Evolutionary conservation across 2,329 filamentous ascomycete species (phyloP).

Genomic region (Sphaerulina populicola): DNA sequence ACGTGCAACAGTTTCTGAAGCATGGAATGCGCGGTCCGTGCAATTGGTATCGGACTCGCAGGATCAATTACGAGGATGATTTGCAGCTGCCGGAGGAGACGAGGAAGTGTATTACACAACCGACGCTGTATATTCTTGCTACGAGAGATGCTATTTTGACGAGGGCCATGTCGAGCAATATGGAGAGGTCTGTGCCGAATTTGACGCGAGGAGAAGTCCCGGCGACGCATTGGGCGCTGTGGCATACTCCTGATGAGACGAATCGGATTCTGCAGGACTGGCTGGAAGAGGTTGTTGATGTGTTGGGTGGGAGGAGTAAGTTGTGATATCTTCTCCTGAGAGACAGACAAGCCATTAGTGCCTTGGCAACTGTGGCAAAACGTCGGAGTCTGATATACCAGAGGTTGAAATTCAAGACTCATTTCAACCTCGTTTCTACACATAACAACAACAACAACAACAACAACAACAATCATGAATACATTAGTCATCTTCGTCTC

Average conservation of each 20-base stretch:
- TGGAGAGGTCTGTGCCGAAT: constrained; percentile 59
- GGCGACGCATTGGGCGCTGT: constrained; percentile 73
- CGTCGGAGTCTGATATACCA: too few relatives aligned
- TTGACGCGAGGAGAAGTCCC: constrained; percentile 60
- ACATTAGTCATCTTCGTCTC: not conserved
- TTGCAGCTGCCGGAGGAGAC: constrained; percentile 25
- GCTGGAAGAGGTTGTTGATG: constrained; percentile 53
- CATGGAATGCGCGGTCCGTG: constrained; percentile 67
- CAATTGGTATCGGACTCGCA: constrained; percentile 61
- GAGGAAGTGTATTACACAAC: constrained; percentile 31
- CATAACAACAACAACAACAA: not conserved
- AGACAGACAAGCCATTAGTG: too few relatives aligned
- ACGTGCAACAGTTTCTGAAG: constrained; percentile 61
- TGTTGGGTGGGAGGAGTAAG: constrained; percentile 40
- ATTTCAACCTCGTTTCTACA: not conserved
- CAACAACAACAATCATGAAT: not conserved
- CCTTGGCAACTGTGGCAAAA: too few relatives aligned
- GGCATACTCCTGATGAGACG: constrained; percentile 60
- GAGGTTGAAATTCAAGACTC: too few relatives aligned
- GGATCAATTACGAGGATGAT: constrained; percentile 72
- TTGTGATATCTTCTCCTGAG: too few relatives aligned
- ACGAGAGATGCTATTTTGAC: constrained; percentile 63
- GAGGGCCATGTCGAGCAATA: constrained; percentile 59
- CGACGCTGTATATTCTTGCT: constrained; percentile 67
- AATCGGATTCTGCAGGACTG: constrained; percentile 63